Evolutionary conservation across 1,284 basidiomycete species (phyloP), one percentile per base, ranked within the genome.

Genomic region (Boletus mariae): DNA sequence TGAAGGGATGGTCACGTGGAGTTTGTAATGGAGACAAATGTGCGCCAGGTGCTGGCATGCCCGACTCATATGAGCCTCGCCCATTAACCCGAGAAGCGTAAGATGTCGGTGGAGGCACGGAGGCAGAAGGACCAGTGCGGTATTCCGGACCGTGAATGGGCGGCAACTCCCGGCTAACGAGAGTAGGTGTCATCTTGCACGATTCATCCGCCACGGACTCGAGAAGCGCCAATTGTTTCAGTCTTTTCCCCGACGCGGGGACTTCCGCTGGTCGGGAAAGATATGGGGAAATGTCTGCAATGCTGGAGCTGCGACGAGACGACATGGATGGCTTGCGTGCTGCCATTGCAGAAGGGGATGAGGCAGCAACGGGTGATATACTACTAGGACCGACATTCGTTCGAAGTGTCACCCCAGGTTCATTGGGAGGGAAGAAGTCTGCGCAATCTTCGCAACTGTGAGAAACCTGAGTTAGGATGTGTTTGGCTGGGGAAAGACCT

Each of bases 191-290:
- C 74, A 83, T 76, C 59, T 78, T 74, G 8, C 82, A 83, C 2
- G 86, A 85, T 64, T 90, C 87, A 58, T 84, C 81, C 1, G 80
- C 87, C 38, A 90, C 80, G 17, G 79, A 76, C 64, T 91, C 87
- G n/a, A 91, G 72, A 55, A 91, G 72, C 1, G 87, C 84, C 35
- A 90, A 73, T 59, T 90, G 87, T 62, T 82, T 84, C 66, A 87
- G 67, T 56, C 78, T 78, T 64, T 83, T 85, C 20, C 80, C 78
- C 34, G 81, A 82, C 7, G 75, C 72, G 13, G 79, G 79, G 2
- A 78, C 69, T 56, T 76, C 78, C 23, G 69, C 61, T 15, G 78
- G 67, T 46, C 76, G 75, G 9, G 80, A 73, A 46, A 87, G 69
- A 64, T 87, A 86, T 0, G 85, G 84, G 5, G 83, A 85, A 51